These are phyloP conservation scores for Krasilnikovozyma curviuscula DNA, from an alignment of 768 basidiomycete species.

Conservation along the genomic window DNA sequence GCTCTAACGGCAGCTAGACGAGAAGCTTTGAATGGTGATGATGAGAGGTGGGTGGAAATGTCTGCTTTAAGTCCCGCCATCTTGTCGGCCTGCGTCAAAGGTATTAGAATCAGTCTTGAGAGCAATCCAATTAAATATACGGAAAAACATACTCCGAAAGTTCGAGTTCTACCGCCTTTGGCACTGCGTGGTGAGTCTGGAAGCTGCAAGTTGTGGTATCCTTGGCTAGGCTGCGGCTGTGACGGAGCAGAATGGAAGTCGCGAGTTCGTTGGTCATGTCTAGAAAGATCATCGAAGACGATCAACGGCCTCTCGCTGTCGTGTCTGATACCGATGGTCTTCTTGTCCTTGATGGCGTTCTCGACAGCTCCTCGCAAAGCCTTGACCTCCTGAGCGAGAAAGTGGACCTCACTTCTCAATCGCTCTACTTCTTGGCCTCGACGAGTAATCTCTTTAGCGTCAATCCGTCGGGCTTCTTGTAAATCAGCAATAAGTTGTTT, in stretches of 20 bases:
- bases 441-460: conserved; percentile 4
- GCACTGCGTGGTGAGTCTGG: no score
- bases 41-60: background rate
- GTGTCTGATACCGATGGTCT: conserved; percentile 18
- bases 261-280: background rate
- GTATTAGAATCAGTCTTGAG: background rate
- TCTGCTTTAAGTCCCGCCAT: background rate
- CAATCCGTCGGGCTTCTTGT: conserved; percentile 5
- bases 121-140: no score
- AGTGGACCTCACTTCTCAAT: conserved; percentile 56
- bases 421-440: conserved; percentile 39
- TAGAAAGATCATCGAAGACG: background rate
- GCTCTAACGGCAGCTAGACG: background rate
- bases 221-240: no score
- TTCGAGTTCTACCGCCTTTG: no score
- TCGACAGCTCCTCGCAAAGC: conserved; percentile 72
- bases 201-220: no score
- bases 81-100: background rate
- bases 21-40: background rate
- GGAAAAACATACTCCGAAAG: no score
- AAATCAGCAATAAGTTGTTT: conserved; percentile 39
- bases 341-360: conserved; percentile 58
- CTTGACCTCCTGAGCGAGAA: conserved; percentile 65
- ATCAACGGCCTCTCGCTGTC: background rate
- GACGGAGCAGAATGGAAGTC: no score